phyloP scores from a whole-genome alignment of 2,329 filamentous ascomycete genomes.

The Aaosphaeria arxii region DNA sequence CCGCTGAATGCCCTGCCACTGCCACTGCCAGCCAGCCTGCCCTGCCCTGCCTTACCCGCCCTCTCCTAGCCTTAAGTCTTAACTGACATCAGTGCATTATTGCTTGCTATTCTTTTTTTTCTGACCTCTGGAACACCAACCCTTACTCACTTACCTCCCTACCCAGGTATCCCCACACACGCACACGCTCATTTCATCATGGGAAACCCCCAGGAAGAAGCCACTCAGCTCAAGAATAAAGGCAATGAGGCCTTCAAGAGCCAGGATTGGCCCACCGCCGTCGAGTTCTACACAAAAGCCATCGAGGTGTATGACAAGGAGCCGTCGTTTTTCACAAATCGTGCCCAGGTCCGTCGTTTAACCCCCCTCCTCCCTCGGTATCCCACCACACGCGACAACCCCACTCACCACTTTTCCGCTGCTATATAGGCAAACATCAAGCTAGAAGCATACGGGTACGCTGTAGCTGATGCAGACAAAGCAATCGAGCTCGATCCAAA shows the following conservation, averaged over 20 bases:
- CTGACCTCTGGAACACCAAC: too few relatives aligned
- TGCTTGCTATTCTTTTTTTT: too few relatives aligned
- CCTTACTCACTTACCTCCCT: too few relatives aligned
- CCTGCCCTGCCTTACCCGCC: too few relatives aligned
- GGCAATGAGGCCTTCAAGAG: constrained; percentile 90
- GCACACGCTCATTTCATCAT: constrained; percentile 11
- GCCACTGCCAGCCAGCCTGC: too few relatives aligned
- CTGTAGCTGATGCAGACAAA: constrained; percentile 84
- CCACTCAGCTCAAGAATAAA: constrained; percentile 82
- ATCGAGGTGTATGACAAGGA: constrained; percentile 81
- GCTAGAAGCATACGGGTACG: constrained; percentile 90
- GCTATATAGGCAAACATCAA: constrained; percentile 81
- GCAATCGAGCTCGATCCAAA: constrained; percentile 85
- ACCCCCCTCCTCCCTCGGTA: background rate
- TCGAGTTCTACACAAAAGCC: constrained; percentile 82
- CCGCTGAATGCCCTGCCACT: too few relatives aligned
- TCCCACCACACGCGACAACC: constrained; percentile 14
- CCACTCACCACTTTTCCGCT: constrained; percentile 11
- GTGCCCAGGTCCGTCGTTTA: constrained; percentile 72
- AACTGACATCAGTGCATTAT: too few relatives aligned
- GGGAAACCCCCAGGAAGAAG: constrained; percentile 59
- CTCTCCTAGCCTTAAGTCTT: too few relatives aligned
- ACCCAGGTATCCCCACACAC: too few relatives aligned
- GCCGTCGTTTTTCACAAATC: constrained; percentile 88
- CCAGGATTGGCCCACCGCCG: constrained; percentile 80